Evolutionary conservation across 2,329 filamentous ascomycete genomes (phyloP).

Genomic region (Clarireedia paspali): DNA sequence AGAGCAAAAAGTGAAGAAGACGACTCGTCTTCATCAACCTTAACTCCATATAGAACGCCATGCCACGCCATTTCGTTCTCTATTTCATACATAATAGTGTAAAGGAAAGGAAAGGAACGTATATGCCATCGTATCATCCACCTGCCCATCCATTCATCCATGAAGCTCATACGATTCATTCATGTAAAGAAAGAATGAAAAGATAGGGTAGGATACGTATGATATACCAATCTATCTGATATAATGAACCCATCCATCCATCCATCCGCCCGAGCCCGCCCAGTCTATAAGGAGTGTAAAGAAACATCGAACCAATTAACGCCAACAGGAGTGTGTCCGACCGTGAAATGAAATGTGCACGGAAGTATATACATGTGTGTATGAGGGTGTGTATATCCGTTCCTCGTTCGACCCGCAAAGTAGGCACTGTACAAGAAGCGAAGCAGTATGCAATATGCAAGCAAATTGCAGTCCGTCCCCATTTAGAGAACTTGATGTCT

Average conservation of each 20-base stretch:
- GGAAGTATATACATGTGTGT: neutral
- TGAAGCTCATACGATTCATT: too few species aligned
- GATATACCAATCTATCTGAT: neutral
- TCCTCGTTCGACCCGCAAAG: neutral
- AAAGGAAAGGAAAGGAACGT: neutral
- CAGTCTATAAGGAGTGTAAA: neutral
- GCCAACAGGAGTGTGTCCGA: too few species aligned
- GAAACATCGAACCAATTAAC: too few species aligned
- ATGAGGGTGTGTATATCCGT: neutral
- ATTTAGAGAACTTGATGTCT: constrained; percentile 38
- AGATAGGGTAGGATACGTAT: too few species aligned
- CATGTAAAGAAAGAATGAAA: too few species aligned
- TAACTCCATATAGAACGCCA: neutral
- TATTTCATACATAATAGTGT: neutral
- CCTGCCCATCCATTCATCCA: too few species aligned
- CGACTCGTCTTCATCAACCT: neutral
- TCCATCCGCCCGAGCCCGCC: neutral
- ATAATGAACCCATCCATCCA: neutral
- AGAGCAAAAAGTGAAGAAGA: too few species aligned
- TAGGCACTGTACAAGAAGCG: neutral
- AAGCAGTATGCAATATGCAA: neutral
- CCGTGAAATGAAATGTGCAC: neutral
- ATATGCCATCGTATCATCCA: too few species aligned
- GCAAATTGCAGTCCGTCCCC: neutral
- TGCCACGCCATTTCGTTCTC: neutral